Base-by-base conservation (phyloP, 2,329 filamentous ascomycete species). In the Fusarium sp. region DNA sequence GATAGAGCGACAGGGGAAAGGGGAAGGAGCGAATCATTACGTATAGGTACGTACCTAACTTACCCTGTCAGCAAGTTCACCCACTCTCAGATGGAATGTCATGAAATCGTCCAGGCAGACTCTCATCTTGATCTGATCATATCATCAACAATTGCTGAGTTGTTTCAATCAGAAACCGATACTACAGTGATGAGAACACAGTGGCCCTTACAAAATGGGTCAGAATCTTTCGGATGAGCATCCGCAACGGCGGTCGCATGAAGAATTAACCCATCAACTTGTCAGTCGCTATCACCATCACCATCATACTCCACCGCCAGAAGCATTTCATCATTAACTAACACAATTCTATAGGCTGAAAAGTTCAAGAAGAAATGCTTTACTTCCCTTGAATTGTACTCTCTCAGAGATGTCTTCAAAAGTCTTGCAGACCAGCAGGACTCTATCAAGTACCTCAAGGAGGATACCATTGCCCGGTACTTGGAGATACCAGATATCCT, bases 401-500 rank as follows among this genome's bases (percentile, higher is more conserved):
- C 88, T 31, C 88, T 93, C 79, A 90, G 89, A 72, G 88, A 92
- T 76, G 90, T 93, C 74, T 93, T 93, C 81, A 86, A 85, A 62
- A 87, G 84, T 60, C 88, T 93, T 21, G 89, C 91, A 68, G 90
- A 93, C 72, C 79, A 85, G 18, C 84, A 91, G 74, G 87, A 85
- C 50, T 81, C 84, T 44, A 80, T 92, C 48, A 84, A 83, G 53
- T 92, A 92, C 76, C 85, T 93, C 68, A 91, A 89, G 74, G 90
- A 82, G 75, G 87, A 90, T 53, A 93, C 90, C 13, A 81, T 93
- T 69, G 86, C 89, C 63, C 86, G 90, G 34, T 93, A 92, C 77
- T 86, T 94, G 45, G 90, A 92, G 79, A 85, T 94, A 21, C 91
- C 91, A 6, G 90, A 93, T 75, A 85, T 90, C 26, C 81, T 93